Evolutionary conservation across 2,329 filamentous ascomycete species (phyloP).

Genomic region (Clarireedia sp.): DNA sequence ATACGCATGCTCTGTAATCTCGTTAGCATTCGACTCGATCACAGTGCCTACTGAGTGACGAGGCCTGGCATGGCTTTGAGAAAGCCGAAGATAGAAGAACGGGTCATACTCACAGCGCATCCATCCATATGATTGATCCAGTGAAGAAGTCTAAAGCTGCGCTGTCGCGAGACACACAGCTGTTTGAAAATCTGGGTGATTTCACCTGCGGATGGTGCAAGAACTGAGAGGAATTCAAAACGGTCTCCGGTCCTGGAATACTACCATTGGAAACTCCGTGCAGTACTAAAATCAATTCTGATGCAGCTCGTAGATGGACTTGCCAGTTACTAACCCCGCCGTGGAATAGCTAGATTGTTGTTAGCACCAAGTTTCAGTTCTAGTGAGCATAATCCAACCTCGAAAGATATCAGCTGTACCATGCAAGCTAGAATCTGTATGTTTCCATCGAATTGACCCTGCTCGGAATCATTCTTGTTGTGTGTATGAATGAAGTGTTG

Average conservation of each 20-base stretch:
- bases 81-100: too few relatives aligned
- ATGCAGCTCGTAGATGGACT: constrained; percentile 42
- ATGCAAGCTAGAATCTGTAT: constrained; percentile 9
- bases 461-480: neutral
- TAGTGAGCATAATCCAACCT: neutral
- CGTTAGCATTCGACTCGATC: neutral
- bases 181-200: neutral
- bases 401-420: constrained; percentile 8
- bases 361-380: neutral
- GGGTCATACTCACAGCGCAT: neutral
- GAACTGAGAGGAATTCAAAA: neutral
- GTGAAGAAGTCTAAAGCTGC: constrained; percentile 7
- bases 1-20: constrained; percentile 34
- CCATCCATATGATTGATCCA: constrained; percentile 4
- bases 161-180: neutral
- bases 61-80: neutral
- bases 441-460: constrained; percentile 3
- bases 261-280: constrained; percentile 6
- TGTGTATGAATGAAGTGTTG: neutral
- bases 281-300: constrained; percentile 36
- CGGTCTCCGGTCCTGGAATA: neutral
- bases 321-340: constrained; percentile 41
- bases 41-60: neutral
- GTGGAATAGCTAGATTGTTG: constrained; percentile 23
- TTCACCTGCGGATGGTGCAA: neutral